Evolutionary conservation across 768 basidiomycete species (phyloP).

Genomic region (Auricularia auricula-judae): DNA sequence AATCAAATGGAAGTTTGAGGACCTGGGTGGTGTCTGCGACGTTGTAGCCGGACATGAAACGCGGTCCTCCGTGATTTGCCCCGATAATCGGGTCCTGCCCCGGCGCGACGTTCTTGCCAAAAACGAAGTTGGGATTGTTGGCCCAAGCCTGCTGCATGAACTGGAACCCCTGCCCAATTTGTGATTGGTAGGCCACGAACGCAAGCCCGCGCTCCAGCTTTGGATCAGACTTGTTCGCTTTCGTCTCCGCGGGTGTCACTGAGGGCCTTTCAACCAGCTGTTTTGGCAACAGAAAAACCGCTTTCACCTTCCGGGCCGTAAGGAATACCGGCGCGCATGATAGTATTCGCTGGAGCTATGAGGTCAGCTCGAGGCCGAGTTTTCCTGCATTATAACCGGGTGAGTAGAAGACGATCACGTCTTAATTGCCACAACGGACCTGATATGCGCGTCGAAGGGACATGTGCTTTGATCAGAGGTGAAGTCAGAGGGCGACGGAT

Average conservation of each 20-base stretch:
- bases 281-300: too few species aligned
- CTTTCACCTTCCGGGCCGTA: constrained; percentile 3
- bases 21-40: neutral
- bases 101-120: constrained; percentile 8
- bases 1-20: neutral
- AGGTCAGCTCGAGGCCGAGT: constrained; percentile 3
- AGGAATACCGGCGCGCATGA: constrained; percentile 9
- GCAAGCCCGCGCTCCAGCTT: constrained; percentile 36
- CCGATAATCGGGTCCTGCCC: constrained; percentile 43
- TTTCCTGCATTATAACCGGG: neutral
- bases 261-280: neutral
- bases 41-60: constrained; percentile 5
- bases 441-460: constrained; percentile 19
- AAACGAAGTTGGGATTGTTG: neutral
- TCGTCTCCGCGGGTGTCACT: constrained; percentile 1
- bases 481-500: constrained; percentile 4
- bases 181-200: constrained; percentile 18
- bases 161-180: neutral
- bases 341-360: constrained; percentile 1
- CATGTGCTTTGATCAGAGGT: constrained; percentile 15
- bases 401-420: neutral
- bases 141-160: constrained; percentile 10
- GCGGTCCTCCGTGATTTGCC: constrained; percentile 3
- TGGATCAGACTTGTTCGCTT: constrained; percentile 9
- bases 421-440: constrained; percentile 1